Evolutionary conservation across 345 rosid genomes (phyloP), one percentile per base, ranked within the genome.

Genomic region (Pugionium dolabratum): DNA sequence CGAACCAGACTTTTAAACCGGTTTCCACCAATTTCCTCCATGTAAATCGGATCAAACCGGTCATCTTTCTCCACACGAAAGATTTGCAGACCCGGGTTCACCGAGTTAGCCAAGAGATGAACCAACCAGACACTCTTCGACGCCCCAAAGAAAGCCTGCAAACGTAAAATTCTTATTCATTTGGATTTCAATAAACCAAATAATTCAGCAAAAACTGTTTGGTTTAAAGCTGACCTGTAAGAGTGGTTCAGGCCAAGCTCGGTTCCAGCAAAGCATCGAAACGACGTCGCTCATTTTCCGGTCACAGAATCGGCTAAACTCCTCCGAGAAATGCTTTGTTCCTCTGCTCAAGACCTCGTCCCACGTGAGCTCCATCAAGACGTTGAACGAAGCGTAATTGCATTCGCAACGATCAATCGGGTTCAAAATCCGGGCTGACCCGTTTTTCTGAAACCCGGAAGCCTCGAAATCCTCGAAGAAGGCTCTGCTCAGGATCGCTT

Each of bases 381-480:
- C 79, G 10, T 77, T 79, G 43, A 80, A 90, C 34, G 88, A 81
- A 9, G 84, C 79, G 65, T 83, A 85, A 25, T 86, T 84, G 0
- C 88, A 75, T 62, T 84, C 85, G 73, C 97, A 88, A 8, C 86
- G 81, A 53, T 85, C 93, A 4, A 81, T 75, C 36, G 97, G 97
- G 76, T 94, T 85, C 72, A 94, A 33, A 31, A 90, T 76, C 36
- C 82, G 84, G 78, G 63, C 79, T 35, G 75, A 49, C 29, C 85
- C 81, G 72, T 62, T 79, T 75, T 77, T 86, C 37, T 72, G 84
- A 69, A 90, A 94, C 82, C 88, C 96, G 27, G 60, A 50, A 11
- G 90, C 74, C 73, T 94, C 96, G 66, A 90, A 94, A 71, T 94
- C 96, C 76, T 90, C 97, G 36, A 88, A 90, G 75, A 94, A 90